A percentile compares a stretch with the other conserved stretches of the same genome.
These are phyloP conservation scores for Leishmania martiniquensis DNA, from an alignment of 208 protist genomes.

Conservation along the genomic window DNA sequence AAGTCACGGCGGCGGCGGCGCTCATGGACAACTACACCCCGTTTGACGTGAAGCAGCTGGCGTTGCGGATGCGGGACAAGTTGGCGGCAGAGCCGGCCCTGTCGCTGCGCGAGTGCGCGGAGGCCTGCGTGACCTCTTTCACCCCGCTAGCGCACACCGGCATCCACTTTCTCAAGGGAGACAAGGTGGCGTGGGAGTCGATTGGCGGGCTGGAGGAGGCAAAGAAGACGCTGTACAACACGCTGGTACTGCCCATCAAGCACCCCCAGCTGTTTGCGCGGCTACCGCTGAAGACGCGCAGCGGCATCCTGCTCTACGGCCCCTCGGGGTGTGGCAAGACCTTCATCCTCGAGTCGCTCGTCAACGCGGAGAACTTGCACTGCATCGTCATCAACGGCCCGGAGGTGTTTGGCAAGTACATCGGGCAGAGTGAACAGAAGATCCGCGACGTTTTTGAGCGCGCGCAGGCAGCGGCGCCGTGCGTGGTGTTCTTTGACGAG, in stretches of 20 bases:
- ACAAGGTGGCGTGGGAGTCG: constrained; percentile 71
- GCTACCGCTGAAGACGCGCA: constrained; percentile 90
- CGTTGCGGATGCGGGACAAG: constrained; percentile 44
- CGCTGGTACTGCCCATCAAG: constrained; percentile 94
- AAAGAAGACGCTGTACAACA: constrained; percentile 95
- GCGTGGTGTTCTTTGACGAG: constrained; percentile 96
- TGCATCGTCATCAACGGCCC: constrained; percentile 95
- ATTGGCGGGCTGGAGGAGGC: constrained; percentile 93
- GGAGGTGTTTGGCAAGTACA: constrained; percentile 95
- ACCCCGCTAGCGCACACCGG: constrained; percentile 84
- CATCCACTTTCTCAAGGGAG: constrained; percentile 77
- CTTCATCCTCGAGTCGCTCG: constrained; percentile 81
- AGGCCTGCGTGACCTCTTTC: constrained; percentile 52
- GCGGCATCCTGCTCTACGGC: constrained; percentile 94
- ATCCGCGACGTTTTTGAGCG: constrained; percentile 93
- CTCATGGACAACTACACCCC: constrained; percentile 92
- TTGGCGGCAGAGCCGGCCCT: constrained; percentile 30
- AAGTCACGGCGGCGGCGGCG: constrained; percentile 40
- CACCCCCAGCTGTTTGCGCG: constrained; percentile 92
- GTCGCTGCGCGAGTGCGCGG: constrained; percentile 32
- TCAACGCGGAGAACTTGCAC: constrained; percentile 80
- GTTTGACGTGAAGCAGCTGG: constrained; percentile 77
- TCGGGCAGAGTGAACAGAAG: constrained; percentile 94
- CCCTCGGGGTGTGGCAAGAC: constrained; percentile 93
- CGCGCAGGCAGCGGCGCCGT: constrained; percentile 87